These are phyloP conservation scores for Claviceps pazoutovae DNA, from an alignment of 2,329 filamentous ascomycete species.

Conservation along the genomic window DNA sequence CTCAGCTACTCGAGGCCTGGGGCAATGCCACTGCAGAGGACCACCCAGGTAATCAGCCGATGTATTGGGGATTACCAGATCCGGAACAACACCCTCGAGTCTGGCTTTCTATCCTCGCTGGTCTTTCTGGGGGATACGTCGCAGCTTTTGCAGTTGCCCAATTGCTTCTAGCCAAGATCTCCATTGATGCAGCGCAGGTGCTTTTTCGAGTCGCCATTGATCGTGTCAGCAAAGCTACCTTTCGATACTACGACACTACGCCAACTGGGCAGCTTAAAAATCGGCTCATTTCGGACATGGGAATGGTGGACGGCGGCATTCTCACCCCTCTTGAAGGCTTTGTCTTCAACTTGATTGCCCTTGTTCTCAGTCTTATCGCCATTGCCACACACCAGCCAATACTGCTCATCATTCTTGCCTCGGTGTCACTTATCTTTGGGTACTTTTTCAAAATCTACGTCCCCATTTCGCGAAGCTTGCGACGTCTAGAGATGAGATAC, in stretches of 20 bases:
- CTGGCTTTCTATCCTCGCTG: conserved; percentile 60
- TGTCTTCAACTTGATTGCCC: conserved; percentile 55
- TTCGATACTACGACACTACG: conserved; percentile 84
- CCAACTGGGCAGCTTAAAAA: conserved; percentile 88
- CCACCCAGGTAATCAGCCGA: not conserved
- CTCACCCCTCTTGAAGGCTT: conserved; percentile 59
- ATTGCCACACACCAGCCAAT: conserved; percentile 67
- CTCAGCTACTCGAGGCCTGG: conserved; percentile 80
- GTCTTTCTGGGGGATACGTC: conserved; percentile 49
- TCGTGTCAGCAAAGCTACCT: conserved; percentile 64
- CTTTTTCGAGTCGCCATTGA: conserved; percentile 63
- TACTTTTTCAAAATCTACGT: conserved; percentile 64
- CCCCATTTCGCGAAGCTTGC: conserved; percentile 68
- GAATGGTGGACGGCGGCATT: conserved; percentile 78
- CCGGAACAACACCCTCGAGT: conserved; percentile 54
- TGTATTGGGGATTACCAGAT: conserved; percentile 34
- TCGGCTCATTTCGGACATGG: conserved; percentile 78
- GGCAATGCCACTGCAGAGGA: conserved; percentile 40
- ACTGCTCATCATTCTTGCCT: conserved; percentile 59
- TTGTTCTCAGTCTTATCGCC: conserved; percentile 58
- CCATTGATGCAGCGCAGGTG: conserved; percentile 61
- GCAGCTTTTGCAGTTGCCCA: conserved; percentile 47
- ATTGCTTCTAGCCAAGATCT: conserved; percentile 58
- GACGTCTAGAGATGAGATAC: conserved; percentile 79
- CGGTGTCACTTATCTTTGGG: conserved; percentile 55